Conservation (phyloP, 1,139 yeast species). For the Schwanniomyces etchellsii region DNA sequence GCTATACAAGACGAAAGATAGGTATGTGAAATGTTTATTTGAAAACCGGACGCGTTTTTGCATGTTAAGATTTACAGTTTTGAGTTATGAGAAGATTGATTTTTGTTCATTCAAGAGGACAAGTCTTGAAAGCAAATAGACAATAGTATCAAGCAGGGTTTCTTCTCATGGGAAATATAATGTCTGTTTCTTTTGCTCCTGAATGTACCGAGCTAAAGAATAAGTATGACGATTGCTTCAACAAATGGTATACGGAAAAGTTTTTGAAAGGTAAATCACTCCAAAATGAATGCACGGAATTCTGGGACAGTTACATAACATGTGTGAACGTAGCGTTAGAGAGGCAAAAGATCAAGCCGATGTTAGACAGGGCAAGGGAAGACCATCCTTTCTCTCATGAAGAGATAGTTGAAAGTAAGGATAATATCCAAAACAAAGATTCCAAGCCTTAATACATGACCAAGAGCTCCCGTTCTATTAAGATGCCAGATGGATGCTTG, state of each 20-base stretch:
- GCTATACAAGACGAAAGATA: neutral
- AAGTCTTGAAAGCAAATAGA: neutral
- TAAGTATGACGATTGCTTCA: conserved; percentile 87
- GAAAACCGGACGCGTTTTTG: conserved; percentile 3
- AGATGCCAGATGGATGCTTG: too few species aligned
- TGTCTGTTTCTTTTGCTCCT: conserved; percentile 95
- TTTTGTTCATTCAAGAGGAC: neutral
- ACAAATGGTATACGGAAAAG: conserved; percentile 92
- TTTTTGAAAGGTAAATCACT: conserved; percentile 66
- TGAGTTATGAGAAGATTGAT: conserved; percentile 1
- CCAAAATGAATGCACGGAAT: conserved; percentile 83
- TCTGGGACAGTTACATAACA: conserved; percentile 81
- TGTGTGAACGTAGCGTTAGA: conserved; percentile 78
- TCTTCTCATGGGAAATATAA: conserved; percentile 59
- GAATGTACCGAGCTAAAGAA: conserved; percentile 88
- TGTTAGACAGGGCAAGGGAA: conserved; percentile 84
- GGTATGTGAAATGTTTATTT: neutral
- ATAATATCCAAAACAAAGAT: too few species aligned
- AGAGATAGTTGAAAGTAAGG: conserved; percentile 23
- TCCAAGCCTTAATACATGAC: too few species aligned
- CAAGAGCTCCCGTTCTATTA: too few species aligned
- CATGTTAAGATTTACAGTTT: conserved; percentile 2
- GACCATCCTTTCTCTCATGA: conserved; percentile 72
- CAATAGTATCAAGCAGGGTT: neutral
- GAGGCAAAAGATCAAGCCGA: conserved; percentile 70